Evolutionary conservation across 768 basidiomycete genomes (phyloP).

Genomic region (Russula brevipes): DNA sequence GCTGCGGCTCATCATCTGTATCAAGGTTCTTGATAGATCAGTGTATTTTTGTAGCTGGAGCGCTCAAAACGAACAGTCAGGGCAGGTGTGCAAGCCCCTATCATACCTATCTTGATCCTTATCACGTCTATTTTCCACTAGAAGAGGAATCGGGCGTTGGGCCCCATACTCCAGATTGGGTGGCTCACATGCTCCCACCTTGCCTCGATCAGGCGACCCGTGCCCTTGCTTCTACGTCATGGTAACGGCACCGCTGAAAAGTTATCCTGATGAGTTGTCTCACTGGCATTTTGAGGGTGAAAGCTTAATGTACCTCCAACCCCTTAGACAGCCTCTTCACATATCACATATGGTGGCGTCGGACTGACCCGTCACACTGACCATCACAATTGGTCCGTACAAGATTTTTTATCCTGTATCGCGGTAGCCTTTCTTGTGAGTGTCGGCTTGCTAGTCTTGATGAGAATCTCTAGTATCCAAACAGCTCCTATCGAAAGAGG

Average conservation of each 20-base stretch:
- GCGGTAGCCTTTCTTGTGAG: constrained; percentile 58
- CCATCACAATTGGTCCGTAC: constrained; percentile 44
- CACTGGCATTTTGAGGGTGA: constrained; percentile 55
- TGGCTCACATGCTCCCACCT: background rate
- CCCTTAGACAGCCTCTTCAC: no score
- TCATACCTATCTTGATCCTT: constrained; percentile 56
- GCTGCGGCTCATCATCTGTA: constrained; percentile 54
- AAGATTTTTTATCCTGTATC: constrained; percentile 57
- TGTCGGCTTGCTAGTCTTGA: constrained; percentile 48
- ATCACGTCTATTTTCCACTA: constrained; percentile 65
- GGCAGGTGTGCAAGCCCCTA: constrained; percentile 58
- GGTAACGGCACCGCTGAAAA: constrained; percentile 34
- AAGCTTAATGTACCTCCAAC: no score
- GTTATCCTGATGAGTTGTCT: constrained; percentile 45
- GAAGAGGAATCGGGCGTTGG: constrained; percentile 42
- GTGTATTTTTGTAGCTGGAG: constrained; percentile 7
- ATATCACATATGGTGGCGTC: no score
- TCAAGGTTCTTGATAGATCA: constrained; percentile 55
- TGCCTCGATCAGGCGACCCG: constrained; percentile 41
- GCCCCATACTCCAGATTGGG: background rate
- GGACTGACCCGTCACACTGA: constrained; percentile 30
- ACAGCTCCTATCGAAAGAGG: constrained; percentile 39
- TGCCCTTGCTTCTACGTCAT: constrained; percentile 64
- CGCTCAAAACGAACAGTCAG: constrained; percentile 31
- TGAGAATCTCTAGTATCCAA: constrained; percentile 37